Percentiles rank a stretch among this genome's conserved stretches.
phyloP scores from a whole-genome alignment of 228 moss, liverwort and hornwort species.

The Sphagnum fallax region DNA sequence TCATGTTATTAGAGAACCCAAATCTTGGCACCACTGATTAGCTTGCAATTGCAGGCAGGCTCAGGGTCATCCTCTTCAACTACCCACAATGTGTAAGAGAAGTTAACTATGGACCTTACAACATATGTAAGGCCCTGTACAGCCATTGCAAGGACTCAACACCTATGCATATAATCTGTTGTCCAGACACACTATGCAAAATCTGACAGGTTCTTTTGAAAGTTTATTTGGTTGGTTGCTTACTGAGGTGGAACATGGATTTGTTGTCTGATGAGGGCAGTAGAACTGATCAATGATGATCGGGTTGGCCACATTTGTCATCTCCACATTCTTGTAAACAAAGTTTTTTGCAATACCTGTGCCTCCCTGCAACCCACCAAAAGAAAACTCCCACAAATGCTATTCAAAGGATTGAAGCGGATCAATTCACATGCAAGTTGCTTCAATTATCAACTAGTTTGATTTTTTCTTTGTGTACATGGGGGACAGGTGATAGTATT shows the following conservation, averaged over 20 bases:
- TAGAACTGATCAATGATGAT: conserved; percentile 39
- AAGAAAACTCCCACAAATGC: too few relatives aligned
- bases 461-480: too few relatives aligned
- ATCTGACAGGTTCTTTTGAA: neutral
- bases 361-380: conserved; percentile 18
- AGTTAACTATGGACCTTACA: neutral
- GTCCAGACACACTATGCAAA: neutral
- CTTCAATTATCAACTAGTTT: too few relatives aligned
- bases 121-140: neutral
- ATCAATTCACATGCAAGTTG: too few relatives aligned
- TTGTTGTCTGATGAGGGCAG: conserved; percentile 15
- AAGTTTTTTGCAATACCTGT: conserved; percentile 23
- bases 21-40: neutral
- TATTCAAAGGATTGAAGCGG: too few relatives aligned
- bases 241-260: conserved; percentile 15
- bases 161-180: neutral
- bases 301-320: conserved; percentile 45
- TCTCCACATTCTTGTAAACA: conserved; percentile 19
- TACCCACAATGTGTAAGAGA: too few relatives aligned
- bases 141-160: neutral
- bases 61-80: too few relatives aligned
- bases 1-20: neutral
- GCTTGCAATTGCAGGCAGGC: too few relatives aligned
- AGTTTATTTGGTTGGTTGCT: neutral
- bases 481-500: too few relatives aligned